Conservation (phyloP, 2,329 filamentous ascomycete genomes). For the Alternaria incomplexa region DNA sequence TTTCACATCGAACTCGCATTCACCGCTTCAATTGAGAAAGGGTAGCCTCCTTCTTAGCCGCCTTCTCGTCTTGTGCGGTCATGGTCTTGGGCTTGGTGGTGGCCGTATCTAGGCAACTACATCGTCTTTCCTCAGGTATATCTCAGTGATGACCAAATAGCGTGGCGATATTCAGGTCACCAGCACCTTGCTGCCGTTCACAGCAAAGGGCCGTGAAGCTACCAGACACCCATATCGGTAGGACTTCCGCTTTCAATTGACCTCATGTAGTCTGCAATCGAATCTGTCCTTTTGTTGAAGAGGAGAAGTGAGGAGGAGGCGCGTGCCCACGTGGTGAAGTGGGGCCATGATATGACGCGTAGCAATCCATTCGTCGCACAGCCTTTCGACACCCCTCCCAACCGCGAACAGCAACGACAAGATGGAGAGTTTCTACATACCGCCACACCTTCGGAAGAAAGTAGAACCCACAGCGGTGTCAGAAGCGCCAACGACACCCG, state of each 20-base stretch:
- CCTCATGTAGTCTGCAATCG: background rate
- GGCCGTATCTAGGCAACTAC: background rate
- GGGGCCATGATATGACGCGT: background rate
- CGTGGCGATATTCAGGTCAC: background rate
- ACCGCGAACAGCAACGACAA: background rate
- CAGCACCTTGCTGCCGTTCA: background rate
- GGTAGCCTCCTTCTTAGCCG: too few species aligned
- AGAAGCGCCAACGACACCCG: background rate
- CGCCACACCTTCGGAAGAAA: background rate
- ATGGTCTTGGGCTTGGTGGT: too few species aligned
- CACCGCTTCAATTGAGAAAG: background rate
- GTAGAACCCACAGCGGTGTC: too few species aligned
- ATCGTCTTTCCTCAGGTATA: rapidly evolving
- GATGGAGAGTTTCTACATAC: background rate
- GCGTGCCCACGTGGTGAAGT: background rate
- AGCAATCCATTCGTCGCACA: background rate
- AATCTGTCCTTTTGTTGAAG: background rate
- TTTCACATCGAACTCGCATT: background rate
- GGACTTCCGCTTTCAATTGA: background rate
- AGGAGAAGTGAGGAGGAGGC: background rate
- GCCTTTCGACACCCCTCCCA: background rate
- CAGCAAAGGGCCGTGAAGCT: background rate
- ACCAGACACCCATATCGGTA: background rate
- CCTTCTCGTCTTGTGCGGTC: too few species aligned
- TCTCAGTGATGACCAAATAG: too few species aligned